Conservation (phyloP, 495 filamentous ascomycete genomes). For the Penicillium silybi region DNA sequence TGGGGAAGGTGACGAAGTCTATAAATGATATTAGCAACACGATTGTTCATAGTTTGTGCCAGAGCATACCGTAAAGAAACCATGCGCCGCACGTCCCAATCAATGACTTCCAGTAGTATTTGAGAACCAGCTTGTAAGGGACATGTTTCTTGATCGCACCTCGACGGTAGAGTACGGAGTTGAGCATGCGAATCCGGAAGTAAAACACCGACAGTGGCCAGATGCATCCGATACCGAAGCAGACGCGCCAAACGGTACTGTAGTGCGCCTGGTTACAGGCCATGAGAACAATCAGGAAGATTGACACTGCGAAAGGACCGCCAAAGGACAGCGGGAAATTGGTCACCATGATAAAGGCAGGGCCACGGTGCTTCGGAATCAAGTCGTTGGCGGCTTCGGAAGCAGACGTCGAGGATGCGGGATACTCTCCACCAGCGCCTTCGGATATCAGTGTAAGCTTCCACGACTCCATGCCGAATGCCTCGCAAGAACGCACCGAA, state of each 20-base stretch:
- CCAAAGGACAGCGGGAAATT: constrained; percentile 50
- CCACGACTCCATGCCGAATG: neutral
- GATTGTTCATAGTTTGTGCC: neutral
- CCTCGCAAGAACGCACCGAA: constrained; percentile 27
- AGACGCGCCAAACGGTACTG: constrained; percentile 49
- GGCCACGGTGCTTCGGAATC: constrained; percentile 39
- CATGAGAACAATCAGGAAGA: constrained; percentile 47
- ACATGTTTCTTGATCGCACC: constrained; percentile 45
- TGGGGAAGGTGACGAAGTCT: constrained; percentile 44
- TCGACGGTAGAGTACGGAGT: constrained; percentile 47
- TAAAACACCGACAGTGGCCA: constrained; percentile 50
- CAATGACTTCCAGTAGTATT: constrained; percentile 47
- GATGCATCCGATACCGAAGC: constrained; percentile 49
- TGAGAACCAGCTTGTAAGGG: constrained; percentile 41
- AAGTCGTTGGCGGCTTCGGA: constrained; percentile 50
- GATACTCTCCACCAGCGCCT: constrained; percentile 44
- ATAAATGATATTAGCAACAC: neutral
- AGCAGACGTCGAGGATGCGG: constrained; percentile 42
- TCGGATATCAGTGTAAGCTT: neutral
- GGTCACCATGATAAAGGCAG: constrained; percentile 52
- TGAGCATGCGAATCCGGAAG: constrained; percentile 51
- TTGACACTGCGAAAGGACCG: constrained; percentile 43
- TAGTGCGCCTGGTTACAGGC: constrained; percentile 36
- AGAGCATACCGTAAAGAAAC: constrained; percentile 45
- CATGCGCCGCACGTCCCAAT: constrained; percentile 48